Conservation (phyloP, 2,329 filamentous ascomycete species). For the Monilinia polystroma region DNA sequence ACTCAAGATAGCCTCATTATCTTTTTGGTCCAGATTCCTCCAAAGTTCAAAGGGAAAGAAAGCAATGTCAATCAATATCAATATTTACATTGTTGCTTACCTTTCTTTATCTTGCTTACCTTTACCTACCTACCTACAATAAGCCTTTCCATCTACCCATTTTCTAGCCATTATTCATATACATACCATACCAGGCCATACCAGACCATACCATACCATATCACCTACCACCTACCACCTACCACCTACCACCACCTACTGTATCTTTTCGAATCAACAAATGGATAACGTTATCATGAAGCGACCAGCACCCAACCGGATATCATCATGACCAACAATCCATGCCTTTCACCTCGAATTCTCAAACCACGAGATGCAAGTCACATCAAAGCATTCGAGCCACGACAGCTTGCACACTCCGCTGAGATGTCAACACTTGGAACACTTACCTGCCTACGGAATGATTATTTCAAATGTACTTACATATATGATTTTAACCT, state of each 20-base stretch:
- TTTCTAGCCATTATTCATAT: background rate
- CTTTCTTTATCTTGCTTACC: background rate
- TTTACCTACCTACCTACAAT: background rate
- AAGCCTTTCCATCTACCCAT: background rate
- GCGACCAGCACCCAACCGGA: background rate
- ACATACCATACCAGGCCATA: no score
- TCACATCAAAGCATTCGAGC: constrained; percentile 37
- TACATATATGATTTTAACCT: constrained; percentile 19
- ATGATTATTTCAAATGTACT: background rate
- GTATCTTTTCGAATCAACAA: background rate
- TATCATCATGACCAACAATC: constrained; percentile 20
- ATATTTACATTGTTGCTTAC: background rate
- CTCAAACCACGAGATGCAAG: constrained; percentile 33
- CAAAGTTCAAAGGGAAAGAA: background rate
- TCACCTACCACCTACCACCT: no score
- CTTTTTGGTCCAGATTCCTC: constrained; percentile 6
- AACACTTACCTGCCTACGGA: constrained; percentile 15
- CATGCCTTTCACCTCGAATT: constrained; percentile 26
- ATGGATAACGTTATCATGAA: background rate
- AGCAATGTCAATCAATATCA: background rate
- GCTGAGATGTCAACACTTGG: constrained; percentile 10
- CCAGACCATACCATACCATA: no score
- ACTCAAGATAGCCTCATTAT: constrained; percentile 21
- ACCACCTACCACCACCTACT: background rate
- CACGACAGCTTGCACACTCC: constrained; percentile 35